Conservation (phyloP, 805 yeast genomes). For the Myxozyma melibiosi region DNA sequence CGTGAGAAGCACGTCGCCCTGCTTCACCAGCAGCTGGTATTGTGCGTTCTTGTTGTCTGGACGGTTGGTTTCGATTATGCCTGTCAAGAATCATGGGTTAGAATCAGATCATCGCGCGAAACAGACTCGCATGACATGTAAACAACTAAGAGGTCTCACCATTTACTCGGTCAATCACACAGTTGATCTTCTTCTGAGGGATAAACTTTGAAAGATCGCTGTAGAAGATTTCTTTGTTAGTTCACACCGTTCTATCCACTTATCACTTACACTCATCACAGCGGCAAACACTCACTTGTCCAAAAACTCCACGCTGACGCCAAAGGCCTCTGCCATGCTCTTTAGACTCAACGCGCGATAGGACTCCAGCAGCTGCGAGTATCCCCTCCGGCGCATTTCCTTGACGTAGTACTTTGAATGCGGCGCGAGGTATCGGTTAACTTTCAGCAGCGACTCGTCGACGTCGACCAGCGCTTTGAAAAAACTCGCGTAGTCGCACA, state of each 20-base stretch:
- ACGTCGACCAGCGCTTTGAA: conserved; percentile 77
- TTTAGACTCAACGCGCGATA: conserved; percentile 86
- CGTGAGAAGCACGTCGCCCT: conserved; percentile 89
- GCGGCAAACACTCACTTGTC: conserved; percentile 50
- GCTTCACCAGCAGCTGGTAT: conserved; percentile 83
- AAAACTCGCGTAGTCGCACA: conserved; percentile 80
- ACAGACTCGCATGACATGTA: not conserved
- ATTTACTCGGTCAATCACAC: conserved; percentile 93
- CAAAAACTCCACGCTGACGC: conserved; percentile 82
- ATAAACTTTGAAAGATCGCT: conserved; percentile 84
- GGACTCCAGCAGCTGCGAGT: conserved; percentile 89
- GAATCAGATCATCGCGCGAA: not conserved
- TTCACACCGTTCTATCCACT: no score
- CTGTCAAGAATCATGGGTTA: not conserved
- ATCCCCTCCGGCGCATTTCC: conserved; percentile 93
- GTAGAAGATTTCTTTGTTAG: conserved; percentile 17
- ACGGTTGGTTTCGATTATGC: conserved; percentile 88
- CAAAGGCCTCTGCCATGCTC: conserved; percentile 93
- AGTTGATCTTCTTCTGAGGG: conserved; percentile 89
- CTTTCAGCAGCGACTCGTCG: conserved; percentile 67
- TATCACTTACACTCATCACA: no score
- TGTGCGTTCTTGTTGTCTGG: conserved; percentile 96
- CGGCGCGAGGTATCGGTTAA: conserved; percentile 65
- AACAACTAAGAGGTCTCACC: conserved; percentile 47
- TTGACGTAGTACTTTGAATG: conserved; percentile 86